Conservation (phyloP, 495 filamentous ascomycete genomes). For the Hyaloscypha variabilis region DNA sequence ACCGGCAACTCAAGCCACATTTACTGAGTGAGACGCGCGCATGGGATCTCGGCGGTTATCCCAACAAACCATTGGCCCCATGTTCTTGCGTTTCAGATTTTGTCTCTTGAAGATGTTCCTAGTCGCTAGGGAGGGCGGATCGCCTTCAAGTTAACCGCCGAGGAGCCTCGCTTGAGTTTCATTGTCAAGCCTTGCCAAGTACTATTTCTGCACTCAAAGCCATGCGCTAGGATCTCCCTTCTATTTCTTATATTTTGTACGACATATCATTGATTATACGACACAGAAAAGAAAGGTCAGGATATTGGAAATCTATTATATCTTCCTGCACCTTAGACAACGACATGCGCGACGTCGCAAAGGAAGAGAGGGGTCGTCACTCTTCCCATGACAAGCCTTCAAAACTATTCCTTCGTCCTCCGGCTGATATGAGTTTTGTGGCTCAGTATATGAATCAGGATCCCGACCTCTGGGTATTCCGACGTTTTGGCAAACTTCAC, state of each 20-base stretch:
- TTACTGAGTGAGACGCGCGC: not conserved
- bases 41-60: not conserved
- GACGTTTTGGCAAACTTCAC: slow-evolving; percentile 23
- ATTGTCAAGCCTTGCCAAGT: not conserved
- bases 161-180: not conserved
- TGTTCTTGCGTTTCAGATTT: not conserved
- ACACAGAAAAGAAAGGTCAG: not conserved
- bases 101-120: not conserved
- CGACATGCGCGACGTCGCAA: not conserved
- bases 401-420: not conserved
- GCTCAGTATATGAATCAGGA: slow-evolving; percentile 12
- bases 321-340: not conserved
- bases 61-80: not conserved
- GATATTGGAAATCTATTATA: not conserved
- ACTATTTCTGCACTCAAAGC: not conserved
- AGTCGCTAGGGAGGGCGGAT: not conserved
- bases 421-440: not conserved
- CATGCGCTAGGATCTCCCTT: not conserved
- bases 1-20: not conserved
- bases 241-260: no score
- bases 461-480: slow-evolving; percentile 24
- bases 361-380: not conserved
- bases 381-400: not conserved
- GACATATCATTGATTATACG: not conserved
- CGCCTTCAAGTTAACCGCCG: not conserved